Evolutionary conservation across 148 eudicot species (phyloP).

Genomic region (Rheum nobile): DNA sequence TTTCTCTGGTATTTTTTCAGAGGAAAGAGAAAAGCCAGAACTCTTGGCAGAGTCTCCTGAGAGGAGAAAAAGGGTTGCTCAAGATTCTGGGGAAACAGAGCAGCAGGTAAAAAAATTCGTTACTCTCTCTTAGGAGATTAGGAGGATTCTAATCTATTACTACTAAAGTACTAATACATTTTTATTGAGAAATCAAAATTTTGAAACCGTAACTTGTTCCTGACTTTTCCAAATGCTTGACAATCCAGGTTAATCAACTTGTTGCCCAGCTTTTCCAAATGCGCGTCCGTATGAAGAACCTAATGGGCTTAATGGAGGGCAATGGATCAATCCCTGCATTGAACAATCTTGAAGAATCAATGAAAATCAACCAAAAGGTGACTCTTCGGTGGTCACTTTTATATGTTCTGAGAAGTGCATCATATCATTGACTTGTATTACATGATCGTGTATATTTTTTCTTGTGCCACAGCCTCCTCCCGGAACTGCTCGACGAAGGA

Average conservation of each 20-base stretch:
- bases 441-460: background rate
- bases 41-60: conserved; percentile 81
- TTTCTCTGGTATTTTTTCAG: conserved; percentile 15
- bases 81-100: conserved; percentile 91
- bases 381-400: background rate
- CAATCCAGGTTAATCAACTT: conserved; percentile 78
- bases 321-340: conserved; percentile 89
- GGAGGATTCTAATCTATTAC: no score
- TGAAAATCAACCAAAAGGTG: conserved; percentile 74
- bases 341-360: conserved; percentile 74
- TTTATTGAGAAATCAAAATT: background rate
- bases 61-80: conserved; percentile 82
- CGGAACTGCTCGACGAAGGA: conserved; percentile 85
- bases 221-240: background rate
- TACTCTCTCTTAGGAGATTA: background rate
- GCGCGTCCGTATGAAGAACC: conserved; percentile 92
- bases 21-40: conserved; percentile 97
- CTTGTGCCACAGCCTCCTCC: conserved; percentile 42
- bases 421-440: background rate
- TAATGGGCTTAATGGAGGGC: conserved; percentile 82
- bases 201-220: background rate
- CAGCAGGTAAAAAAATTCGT: conserved; percentile 49
- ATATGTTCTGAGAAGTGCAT: background rate
- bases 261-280: conserved; percentile 98
- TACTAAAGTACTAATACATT: background rate